Percentiles rank a stretch among this genome's conserved stretches.
phyloP scores from a whole-genome alignment of 2,329 filamentous ascomycete genomes.

The Xylariales sp. region DNA sequence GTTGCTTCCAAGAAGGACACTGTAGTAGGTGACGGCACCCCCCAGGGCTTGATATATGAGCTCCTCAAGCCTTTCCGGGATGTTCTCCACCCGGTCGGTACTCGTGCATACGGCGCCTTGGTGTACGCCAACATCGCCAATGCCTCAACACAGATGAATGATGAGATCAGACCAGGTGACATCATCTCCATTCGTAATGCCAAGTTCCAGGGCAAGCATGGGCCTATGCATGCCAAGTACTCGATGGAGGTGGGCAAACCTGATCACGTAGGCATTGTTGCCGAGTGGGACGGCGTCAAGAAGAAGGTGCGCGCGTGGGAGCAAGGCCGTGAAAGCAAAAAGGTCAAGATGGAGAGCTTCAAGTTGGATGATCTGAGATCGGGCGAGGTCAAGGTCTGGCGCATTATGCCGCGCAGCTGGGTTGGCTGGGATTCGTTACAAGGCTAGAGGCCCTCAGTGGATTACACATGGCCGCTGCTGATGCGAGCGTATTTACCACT shows the following conservation, averaged over 20 bases:
- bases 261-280: constrained; percentile 85
- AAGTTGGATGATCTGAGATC: constrained; percentile 86
- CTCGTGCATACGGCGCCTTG: constrained; percentile 81
- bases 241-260: constrained; percentile 79
- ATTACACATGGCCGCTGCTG: constrained; percentile 7
- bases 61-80: constrained; percentile 70
- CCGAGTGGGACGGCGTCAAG: constrained; percentile 98
- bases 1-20: constrained; percentile 70
- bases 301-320: constrained; percentile 97
- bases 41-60: constrained; percentile 72
- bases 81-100: constrained; percentile 80
- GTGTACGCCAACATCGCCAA: constrained; percentile 96
- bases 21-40: constrained; percentile 78
- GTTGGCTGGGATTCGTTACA: constrained; percentile 66
- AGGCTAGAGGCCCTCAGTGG: constrained; percentile 4
- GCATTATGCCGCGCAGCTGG: constrained; percentile 88
- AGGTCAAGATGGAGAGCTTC: constrained; percentile 91
- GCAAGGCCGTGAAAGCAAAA: constrained; percentile 88
- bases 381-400: constrained; percentile 96
- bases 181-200: constrained; percentile 91
- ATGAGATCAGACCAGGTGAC: constrained; percentile 90
- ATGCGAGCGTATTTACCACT: constrained; percentile 5
- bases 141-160: constrained; percentile 81
- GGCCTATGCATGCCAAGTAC: constrained; percentile 94
- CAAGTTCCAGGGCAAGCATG: constrained; percentile 91